Evolutionary conservation across 495 filamentous ascomycete genomes (phyloP).

Genomic region (Cercophora samala): DNA sequence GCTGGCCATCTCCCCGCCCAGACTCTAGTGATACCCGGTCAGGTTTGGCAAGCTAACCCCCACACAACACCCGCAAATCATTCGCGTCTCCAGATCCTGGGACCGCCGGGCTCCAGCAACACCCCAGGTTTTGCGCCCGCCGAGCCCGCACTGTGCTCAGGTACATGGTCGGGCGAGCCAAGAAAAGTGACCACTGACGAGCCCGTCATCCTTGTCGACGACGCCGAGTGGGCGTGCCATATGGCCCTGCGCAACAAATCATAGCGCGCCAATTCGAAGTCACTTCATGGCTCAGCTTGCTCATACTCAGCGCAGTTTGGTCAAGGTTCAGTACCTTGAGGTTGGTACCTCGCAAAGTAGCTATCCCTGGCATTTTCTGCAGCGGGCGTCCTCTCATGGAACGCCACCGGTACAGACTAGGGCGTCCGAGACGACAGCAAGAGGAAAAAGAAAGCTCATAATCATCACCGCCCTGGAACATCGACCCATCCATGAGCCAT

Average conservation of each 20-base stretch:
- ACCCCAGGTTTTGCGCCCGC: constrained; percentile 24
- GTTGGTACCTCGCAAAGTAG: constrained; percentile 19
- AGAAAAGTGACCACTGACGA: constrained; percentile 17
- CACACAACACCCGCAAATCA: constrained; percentile 35
- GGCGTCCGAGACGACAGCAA: constrained; percentile 14
- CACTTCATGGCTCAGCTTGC: constrained; percentile 8
- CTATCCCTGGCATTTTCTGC: constrained; percentile 19
- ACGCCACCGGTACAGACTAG: constrained; percentile 27
- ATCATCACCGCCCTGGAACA: constrained; percentile 24
- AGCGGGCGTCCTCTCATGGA: constrained; percentile 20
- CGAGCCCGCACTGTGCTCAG: constrained; percentile 35
- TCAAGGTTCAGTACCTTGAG: constrained; percentile 12
- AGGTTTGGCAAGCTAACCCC: constrained; percentile 32
- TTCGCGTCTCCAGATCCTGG: constrained; percentile 25
- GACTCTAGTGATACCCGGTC: constrained; percentile 17
- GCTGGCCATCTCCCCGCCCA: constrained; percentile 18
- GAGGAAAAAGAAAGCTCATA: constrained; percentile 21
- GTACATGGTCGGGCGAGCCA: constrained; percentile 20
- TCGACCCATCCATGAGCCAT: constrained; percentile 18
- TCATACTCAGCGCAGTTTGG: constrained; percentile 21
- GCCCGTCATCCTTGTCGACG: constrained; percentile 13
- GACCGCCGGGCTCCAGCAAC: constrained; percentile 16
- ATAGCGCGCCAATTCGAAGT: constrained; percentile 11
- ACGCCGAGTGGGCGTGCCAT: constrained; percentile 18
- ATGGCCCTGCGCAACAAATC: constrained; percentile 21